A percentile compares a stretch with the other conserved stretches of the same genome.
phyloP scores from a whole-genome alignment of 176 grass and related monocot species.

The Rhynchospora tenuis region DNA sequence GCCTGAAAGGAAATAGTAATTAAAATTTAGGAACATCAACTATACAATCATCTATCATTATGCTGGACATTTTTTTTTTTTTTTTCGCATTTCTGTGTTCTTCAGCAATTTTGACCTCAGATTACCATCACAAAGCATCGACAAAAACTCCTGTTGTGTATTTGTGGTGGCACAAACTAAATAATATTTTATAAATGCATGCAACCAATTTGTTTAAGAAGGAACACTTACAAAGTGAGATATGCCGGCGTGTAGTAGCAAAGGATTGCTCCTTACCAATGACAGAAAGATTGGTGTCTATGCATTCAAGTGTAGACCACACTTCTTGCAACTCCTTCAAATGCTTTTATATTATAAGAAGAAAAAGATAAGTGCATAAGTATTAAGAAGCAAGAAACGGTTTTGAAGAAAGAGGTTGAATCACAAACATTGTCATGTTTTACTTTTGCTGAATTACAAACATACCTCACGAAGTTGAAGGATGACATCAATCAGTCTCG shows the following conservation, averaged over 20 bases:
- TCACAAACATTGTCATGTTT: neutral
- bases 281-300: conserved; percentile 63
- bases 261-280: conserved; percentile 39
- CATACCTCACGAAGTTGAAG: conserved; percentile 50
- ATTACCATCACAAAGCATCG: neutral
- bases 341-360: conserved; percentile 33
- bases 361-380: conserved; percentile 6
- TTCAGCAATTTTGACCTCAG: neutral
- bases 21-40: neutral
- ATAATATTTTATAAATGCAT: neutral
- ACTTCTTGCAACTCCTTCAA: conserved; percentile 58
- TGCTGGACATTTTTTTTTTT: neutral
- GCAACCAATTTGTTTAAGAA: neutral
- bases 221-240: conserved; percentile 44
- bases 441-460: neutral
- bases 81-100: conserved; percentile 2
- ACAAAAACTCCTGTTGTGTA: neutral
- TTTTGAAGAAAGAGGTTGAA: neutral
- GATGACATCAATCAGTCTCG: conserved; percentile 58
- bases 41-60: neutral
- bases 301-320: conserved; percentile 67
- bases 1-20: conserved; percentile 16
- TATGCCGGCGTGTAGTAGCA: conserved; percentile 39
- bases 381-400: neutral
- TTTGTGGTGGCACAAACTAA: neutral